Base-by-base conservation (phyloP, 176 grass and related monocot genomes). In the Oryza brachyantha region DNA sequence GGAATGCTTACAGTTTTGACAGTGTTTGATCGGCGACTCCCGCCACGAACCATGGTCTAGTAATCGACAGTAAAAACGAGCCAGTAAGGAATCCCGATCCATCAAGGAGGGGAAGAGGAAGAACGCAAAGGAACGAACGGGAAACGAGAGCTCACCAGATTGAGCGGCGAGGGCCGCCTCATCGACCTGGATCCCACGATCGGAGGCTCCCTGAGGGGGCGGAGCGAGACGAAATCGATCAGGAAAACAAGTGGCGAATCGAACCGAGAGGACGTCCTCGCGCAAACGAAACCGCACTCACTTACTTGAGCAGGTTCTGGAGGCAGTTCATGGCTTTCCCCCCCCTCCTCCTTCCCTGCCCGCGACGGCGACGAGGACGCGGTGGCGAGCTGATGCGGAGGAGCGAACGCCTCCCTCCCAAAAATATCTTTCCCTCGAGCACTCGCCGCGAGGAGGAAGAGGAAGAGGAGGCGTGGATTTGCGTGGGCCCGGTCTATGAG, bases 251-350 rank as follows among this genome's bases (percentile, higher is more conserved):
- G 31, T 50, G 67, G 10, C 36, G 60, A 48, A 50, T 48, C 19
- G 34, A 74, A 36, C 0, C 70, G 16, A 3, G 29, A 11, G 16
- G 48, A 3, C 38, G 31, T n/a, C 32, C 32, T 68, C 13, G n/a
- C 35, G 6, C n/a, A n/a, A n/a, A n/a, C n/a, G n/a, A n/a, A n/a
- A 52, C 21, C 29, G 10, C 54, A 11, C 34, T n/a, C 34, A 60
- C 85, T 89, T 81, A 89, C 87, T 81, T 89, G 82, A 89, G 77
- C 65, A 89, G 87, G 58, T 81, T 76, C 48, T 85, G 87, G 82
- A 89, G 82, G 87, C 87, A 89, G 87, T 89, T 85, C 87, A 89
- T 89, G 87, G 82, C 76, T 70, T 65, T 10, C 43, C 43, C 43
- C 43, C 16, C 3, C 50, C 43, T 65, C 13, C 43, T 14, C 43